Evolutionary conservation across 306 rosid genomes (phyloP), one percentile per base, ranked within the genome.

Genomic region (Cucurbita maxima): DNA sequence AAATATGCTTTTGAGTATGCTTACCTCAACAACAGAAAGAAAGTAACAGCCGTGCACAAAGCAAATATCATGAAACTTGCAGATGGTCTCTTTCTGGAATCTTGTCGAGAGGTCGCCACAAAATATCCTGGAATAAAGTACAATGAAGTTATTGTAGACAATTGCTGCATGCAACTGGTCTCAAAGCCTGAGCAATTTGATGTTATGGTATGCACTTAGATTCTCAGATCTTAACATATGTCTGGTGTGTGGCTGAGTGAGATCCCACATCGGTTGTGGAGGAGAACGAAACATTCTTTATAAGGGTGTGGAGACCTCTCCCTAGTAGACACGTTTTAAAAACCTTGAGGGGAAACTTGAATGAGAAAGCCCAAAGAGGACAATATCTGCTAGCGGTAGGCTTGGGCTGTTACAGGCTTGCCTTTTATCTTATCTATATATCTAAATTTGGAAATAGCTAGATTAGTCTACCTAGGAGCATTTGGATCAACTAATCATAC

Each of bases 1-100:
- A 83, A 82, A 73, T 91, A 91, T 78, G 97, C 97, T 10, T 91
- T 91, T 51, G 93, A 91, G 97, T 89, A 82, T 75, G 90, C 97
- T 73, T 91, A 91, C 85, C 84, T 91, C 9, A 91, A 91, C 81
- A 89, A 89, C 81, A 89, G 96, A 83, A 91, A 86, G 92, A 91
- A 84, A 81, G 97, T 91, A 82, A 91, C 97, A 37, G 97, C 97
- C 30, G 97, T 91, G 82, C 97, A 91, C 90, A 91, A 91, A 86
- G 97, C 96, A 75, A 91, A 91, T 83, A 91, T 91, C 77, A 91
- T 91, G 97, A 91, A 91, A 77, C 96, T 89, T 36, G 96, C 91
- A 18, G 97, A 91, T 78, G 97, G 96, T 67, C 83, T 91, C 47
- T 91, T 91, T 83, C 75, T 91, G 79, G 96, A 89, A 77, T 89